Conservation (phyloP, 2,329 filamentous ascomycete species). For the Microdochium trichocladiopsis region DNA sequence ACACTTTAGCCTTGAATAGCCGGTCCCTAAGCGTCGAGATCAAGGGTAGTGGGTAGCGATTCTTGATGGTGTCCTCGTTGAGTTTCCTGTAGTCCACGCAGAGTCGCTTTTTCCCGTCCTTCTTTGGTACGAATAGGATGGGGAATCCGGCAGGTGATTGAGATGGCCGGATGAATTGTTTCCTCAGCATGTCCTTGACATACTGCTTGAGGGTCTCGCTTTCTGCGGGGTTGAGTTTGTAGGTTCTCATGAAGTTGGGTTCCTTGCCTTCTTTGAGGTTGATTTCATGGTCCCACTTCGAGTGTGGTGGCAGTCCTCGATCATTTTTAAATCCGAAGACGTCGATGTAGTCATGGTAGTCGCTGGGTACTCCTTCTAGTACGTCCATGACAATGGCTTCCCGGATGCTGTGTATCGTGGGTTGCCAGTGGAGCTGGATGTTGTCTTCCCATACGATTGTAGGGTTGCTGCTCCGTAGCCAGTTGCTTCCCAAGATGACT, state of each 20-base stretch:
- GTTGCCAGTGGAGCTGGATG: too few species aligned
- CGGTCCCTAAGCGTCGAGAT: constrained; percentile 11
- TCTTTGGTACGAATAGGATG: constrained; percentile 11
- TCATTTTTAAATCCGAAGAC: background rate
- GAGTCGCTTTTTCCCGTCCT: constrained; percentile 7
- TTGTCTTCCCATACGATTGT: too few species aligned
- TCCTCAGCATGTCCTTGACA: background rate
- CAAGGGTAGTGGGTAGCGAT: constrained; percentile 12
- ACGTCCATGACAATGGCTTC: too few species aligned
- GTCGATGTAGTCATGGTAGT: background rate
- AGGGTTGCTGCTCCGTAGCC: too few species aligned
- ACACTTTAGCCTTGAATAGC: constrained; percentile 7
- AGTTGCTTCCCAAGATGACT: too few species aligned
- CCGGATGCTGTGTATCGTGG: too few species aligned
- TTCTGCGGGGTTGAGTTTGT: background rate
- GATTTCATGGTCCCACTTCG: constrained; percentile 1
- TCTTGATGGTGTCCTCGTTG: constrained; percentile 16
- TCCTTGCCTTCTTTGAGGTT: constrained; percentile 1
- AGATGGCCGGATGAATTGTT: constrained; percentile 1
- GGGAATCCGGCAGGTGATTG: background rate
- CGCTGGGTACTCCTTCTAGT: background rate
- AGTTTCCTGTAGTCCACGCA: constrained; percentile 15
- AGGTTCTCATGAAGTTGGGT: constrained; percentile 1
- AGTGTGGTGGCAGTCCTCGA: background rate
- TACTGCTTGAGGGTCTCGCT: constrained; percentile 1